A percentile compares a stretch with the other conserved stretches of the same genome.
These are phyloP conservation scores for Globisporangium barbulae DNA, from an alignment of 352 stramenopile genomes.

Conservation along the genomic window DNA sequence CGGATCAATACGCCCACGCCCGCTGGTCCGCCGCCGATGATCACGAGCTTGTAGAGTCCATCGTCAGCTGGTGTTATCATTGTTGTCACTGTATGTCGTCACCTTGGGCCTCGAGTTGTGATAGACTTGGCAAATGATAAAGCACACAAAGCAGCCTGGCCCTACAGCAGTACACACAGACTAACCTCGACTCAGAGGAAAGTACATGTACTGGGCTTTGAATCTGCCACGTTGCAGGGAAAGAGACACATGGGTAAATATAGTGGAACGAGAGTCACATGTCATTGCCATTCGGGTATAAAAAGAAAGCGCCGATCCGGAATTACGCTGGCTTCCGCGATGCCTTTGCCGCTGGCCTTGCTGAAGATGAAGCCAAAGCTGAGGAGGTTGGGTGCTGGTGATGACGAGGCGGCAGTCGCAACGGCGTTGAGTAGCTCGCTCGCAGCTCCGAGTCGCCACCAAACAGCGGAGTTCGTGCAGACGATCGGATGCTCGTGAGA, in stretches of 20 bases:
- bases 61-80: conserved; percentile 8
- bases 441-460: conserved; percentile 64
- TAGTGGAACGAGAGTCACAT: not conserved
- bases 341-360: conserved; percentile 17
- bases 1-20: conserved; percentile 76
- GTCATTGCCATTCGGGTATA: conserved; percentile 4
- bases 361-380: not conserved
- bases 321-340: conserved; percentile 21
- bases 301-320: conserved; percentile 8
- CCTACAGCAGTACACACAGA: not conserved
- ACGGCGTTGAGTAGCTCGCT: conserved; percentile 76
- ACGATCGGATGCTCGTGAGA: conserved; percentile 47
- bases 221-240: not conserved
- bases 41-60: conserved; percentile 64
- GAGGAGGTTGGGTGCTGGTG: conserved; percentile 24
- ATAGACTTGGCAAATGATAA: not conserved
- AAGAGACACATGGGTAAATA: conserved; percentile 8
- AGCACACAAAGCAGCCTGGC: not conserved
- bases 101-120: not conserved
- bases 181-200: not conserved
- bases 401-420: conserved; percentile 14
- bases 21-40: conserved; percentile 68
- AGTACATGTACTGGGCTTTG: not conserved
- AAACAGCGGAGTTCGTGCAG: conserved; percentile 26
- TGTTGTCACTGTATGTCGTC: not conserved